A percentile compares a stretch with the other conserved stretches of the same genome.
These are phyloP conservation scores for Poronia punctata DNA, from an alignment of 495 filamentous ascomycete species.

Conservation along the genomic window DNA sequence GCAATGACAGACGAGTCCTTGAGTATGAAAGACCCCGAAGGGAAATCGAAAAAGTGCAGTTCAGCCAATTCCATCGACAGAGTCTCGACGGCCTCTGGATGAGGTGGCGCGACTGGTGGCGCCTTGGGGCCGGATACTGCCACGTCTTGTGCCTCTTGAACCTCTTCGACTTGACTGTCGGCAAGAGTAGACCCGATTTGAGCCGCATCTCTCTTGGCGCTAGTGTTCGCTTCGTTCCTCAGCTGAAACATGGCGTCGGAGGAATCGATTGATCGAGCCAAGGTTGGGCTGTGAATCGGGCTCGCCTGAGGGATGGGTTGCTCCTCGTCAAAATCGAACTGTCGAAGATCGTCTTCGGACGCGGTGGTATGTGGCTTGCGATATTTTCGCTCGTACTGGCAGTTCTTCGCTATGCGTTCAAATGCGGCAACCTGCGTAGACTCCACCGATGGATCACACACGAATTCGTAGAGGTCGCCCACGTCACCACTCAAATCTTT, in stretches of 20 bases:
- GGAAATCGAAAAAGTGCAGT: conserved; percentile 88
- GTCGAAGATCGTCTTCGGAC: conserved; percentile 68
- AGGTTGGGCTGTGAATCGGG: conserved; percentile 59
- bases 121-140: conserved; percentile 26
- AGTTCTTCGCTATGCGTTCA: conserved; percentile 77
- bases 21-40: conserved; percentile 71
- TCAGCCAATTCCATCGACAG: conserved; percentile 73
- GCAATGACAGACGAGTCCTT: conserved; percentile 71
- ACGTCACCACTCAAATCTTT: conserved; percentile 87
- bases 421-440: conserved; percentile 70
- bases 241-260: conserved; percentile 38
- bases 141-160: conserved; percentile 10
- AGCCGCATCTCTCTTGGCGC: conserved; percentile 25
- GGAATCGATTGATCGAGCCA: conserved; percentile 40
- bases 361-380: conserved; percentile 70
- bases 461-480: conserved; percentile 92
- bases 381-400: conserved; percentile 95
- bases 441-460: conserved; percentile 71
- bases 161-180: not conserved
- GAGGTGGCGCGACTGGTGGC: conserved; percentile 41
- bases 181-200: conserved; percentile 5
- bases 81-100: conserved; percentile 64
- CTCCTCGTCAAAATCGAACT: conserved; percentile 75
- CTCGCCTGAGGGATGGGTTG: conserved; percentile 77
- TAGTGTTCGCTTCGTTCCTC: conserved; percentile 28